phyloP scores from a whole-genome alignment of 2,329 filamentous ascomycete genomes.

The Fusarium austroafricanum region DNA sequence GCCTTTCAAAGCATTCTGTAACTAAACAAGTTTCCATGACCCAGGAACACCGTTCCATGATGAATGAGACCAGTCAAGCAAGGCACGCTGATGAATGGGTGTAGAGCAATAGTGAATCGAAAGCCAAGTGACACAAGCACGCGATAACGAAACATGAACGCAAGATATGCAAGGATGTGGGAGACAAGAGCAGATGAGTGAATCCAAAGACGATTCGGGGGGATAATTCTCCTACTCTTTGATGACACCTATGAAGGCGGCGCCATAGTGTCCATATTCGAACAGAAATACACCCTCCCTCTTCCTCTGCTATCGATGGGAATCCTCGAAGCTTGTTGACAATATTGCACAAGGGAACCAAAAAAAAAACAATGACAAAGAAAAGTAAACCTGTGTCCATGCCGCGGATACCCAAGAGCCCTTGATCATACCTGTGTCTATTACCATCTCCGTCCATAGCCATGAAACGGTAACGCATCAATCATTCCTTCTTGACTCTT shows the following conservation, averaged over 20 bases:
- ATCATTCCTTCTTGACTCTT: conserved; percentile 36
- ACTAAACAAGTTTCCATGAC: conserved; percentile 7
- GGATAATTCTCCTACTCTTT: conserved; percentile 26
- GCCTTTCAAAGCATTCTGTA: conserved; percentile 14
- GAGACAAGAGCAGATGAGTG: not conserved
- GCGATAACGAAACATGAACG: not conserved
- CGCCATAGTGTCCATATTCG: conserved; percentile 30
- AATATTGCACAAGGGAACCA: conserved; percentile 7
- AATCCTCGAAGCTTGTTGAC: conserved; percentile 1
- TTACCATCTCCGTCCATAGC: conserved; percentile 24
- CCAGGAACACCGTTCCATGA: conserved; percentile 31
- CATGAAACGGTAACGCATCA: conserved; percentile 37
- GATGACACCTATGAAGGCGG: conserved; percentile 14
- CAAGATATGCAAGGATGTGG: conserved; percentile 5
- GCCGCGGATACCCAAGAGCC: conserved; percentile 26
- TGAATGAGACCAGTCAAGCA: conserved; percentile 12
- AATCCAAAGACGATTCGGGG: conserved; percentile 15
- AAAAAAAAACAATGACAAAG: conserved; percentile 13
- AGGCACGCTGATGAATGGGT: conserved; percentile 14
- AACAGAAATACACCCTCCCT: conserved; percentile 23
- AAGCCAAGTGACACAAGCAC: conserved; percentile 3
- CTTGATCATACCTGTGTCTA: conserved; percentile 19
- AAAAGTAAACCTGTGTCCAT: conserved; percentile 20
- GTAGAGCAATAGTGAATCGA: not conserved
- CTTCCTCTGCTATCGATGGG: not conserved